phyloP scores from a whole-genome alignment of 2,329 filamentous ascomycete genomes.

The Metarhizium anisopliae region DNA sequence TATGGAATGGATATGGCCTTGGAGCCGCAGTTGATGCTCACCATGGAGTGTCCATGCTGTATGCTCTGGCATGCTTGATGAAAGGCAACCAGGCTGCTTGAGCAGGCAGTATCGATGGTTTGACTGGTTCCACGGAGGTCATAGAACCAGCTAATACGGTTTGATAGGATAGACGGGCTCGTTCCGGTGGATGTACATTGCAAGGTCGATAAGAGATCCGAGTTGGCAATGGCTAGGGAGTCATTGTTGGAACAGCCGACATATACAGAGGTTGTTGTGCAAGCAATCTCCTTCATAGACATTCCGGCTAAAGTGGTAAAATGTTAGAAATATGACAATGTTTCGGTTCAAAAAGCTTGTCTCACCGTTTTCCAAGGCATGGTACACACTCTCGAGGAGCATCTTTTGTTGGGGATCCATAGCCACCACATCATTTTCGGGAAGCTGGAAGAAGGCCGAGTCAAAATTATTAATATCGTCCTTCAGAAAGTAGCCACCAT shows the following conservation, averaged over 20 bases:
- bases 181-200: conserved; percentile 35
- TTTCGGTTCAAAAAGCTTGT: conserved; percentile 29
- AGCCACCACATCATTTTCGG: conserved; percentile 37
- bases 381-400: conserved; percentile 42
- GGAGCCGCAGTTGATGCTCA: too few species aligned
- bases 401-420: conserved; percentile 44
- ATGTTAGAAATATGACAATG: conserved; percentile 16
- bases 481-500: conserved; percentile 30
- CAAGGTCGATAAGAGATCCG: too few species aligned
- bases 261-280: conserved; percentile 22
- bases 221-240: too few species aligned
- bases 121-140: conserved; percentile 45
- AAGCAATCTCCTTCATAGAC: conserved; percentile 41
- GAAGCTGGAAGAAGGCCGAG: conserved; percentile 42
- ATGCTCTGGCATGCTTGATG: conserved; percentile 42
- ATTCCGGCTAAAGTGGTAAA: conserved; percentile 22
- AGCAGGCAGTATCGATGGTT: conserved; percentile 44
- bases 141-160: conserved; percentile 46
- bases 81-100: conserved; percentile 39
- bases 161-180: conserved; percentile 43
- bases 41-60: too few species aligned
- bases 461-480: conserved; percentile 41
- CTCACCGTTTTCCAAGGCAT: conserved; percentile 44
- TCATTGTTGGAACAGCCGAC: conserved; percentile 5
- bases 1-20: too few species aligned